phyloP scores from a whole-genome alignment of 192 early-diverging fungal genomes.

The Oehlia diaphana region DNA sequence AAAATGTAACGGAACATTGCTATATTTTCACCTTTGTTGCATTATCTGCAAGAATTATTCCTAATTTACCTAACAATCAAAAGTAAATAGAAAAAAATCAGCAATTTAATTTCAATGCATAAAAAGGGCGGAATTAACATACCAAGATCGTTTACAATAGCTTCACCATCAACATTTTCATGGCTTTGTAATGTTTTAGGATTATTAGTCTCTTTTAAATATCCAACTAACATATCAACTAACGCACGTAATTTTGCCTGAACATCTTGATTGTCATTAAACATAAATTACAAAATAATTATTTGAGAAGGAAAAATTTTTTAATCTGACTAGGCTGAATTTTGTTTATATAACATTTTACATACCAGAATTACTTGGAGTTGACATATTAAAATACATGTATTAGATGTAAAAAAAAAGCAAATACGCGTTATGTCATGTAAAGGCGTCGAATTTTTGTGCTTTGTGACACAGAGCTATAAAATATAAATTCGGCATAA shows the following conservation, averaged over 20 bases:
- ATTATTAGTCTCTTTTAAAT: background rate
- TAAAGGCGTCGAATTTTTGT: too few species aligned
- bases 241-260: slow-evolving; percentile 8
- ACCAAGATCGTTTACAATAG: slow-evolving; percentile 2
- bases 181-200: background rate
- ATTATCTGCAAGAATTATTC: slow-evolving; percentile 3
- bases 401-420: too few species aligned
- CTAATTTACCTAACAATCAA: background rate
- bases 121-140: background rate
- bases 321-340: too few species aligned
- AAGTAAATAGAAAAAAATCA: background rate
- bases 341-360: background rate
- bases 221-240: slow-evolving; percentile 15
- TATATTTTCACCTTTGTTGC: slow-evolving; percentile 5
- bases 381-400: background rate
- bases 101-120: background rate
- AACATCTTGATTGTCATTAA: background rate
- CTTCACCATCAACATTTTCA: background rate
- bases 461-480: too few species aligned
- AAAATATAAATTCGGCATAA: too few species aligned
- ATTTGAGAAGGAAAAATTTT: too few species aligned
- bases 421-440: too few species aligned
- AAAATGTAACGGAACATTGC: too few species aligned
- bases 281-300: too few species aligned
- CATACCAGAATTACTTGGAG: background rate